Evolutionary conservation across 2,329 filamentous ascomycete species (phyloP), one percentile per base, ranked within the genome.

Genomic region (Trichothecium roseum): DNA sequence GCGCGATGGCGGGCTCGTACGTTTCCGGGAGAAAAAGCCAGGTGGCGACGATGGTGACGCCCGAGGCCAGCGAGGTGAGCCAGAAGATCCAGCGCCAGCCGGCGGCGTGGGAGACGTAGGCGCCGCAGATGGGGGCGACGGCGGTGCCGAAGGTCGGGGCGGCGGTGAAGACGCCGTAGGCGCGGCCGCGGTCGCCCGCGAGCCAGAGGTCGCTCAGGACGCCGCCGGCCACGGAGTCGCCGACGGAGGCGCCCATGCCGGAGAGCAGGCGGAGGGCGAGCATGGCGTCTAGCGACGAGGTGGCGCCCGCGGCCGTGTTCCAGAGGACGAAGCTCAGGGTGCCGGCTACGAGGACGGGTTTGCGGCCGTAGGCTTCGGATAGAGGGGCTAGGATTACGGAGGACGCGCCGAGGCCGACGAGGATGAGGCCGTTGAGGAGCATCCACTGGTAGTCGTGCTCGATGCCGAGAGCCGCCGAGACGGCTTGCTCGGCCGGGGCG

Each of bases 111-210:
- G 52, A 42, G 13, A 59, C 41, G 42, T 55, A 56, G 14, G 54
- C 56, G 22, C 56, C 59, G 8, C 52, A 44, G 18, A 60, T 50
- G 4, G 56, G 56, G 2, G 57, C 72, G 12, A 76, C 32, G 0
- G 62, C 60, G 0, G 74, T 72, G 0, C 72, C 72, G 4, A 68
- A 67, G 6, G 77, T 65, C 1, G 78, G 72, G 0, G 71, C 67
- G 56, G 77, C 64, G 3, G 72, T 72, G 50, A 80, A 81, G 1
- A 68, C 66, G 1, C 75, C 72, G 49, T 81, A 73, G 2, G 77
- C 77, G 4, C 69, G 68, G 16, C 74, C 77, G 31, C 78, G 63
- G 41, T 76, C 53, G n/a, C 69, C 65, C 0, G 75, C 62, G 0
- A 63, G 55, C 60, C 65, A 81, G 15, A 81, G 64, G 54, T 82